Percentiles rank a stretch among this genome's conserved stretches.
These are phyloP conservation scores for Penicillium sp. DNA, from an alignment of 2,329 filamentous ascomycete genomes.

Conservation along the genomic window DNA sequence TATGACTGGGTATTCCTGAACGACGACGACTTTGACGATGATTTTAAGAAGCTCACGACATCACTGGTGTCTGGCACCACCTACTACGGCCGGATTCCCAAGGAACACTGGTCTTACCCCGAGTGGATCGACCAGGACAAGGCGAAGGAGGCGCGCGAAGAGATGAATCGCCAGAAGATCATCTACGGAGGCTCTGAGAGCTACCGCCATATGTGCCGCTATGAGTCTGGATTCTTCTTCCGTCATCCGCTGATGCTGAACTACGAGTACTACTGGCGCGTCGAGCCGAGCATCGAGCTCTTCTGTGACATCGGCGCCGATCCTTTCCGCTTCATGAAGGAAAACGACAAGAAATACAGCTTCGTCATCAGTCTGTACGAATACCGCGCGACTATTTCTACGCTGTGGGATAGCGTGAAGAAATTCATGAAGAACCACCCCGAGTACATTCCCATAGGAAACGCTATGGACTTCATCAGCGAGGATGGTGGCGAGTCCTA, in stretches of 20 bases:
- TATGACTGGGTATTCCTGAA: conserved; percentile 99
- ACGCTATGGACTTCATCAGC: conserved; percentile 86
- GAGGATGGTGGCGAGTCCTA: conserved; percentile 88
- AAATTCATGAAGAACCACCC: conserved; percentile 89
- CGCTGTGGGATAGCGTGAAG: conserved; percentile 91
- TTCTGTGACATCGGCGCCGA: conserved; percentile 96
- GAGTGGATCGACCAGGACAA: conserved; percentile 93
- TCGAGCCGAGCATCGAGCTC: conserved; percentile 93
- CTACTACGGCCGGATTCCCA: conserved; percentile 80
- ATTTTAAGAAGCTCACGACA: conserved; percentile 86
- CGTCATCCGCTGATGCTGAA: conserved; percentile 87
- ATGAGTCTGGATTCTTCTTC: conserved; percentile 99
- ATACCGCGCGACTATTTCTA: conserved; percentile 93
- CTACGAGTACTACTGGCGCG: conserved; percentile 99
- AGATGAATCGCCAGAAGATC: conserved; percentile 91
- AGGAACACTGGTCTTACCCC: conserved; percentile 96
- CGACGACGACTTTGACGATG: conserved; percentile 86
- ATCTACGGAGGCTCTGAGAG: conserved; percentile 97
- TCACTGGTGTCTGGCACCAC: conserved; percentile 90
- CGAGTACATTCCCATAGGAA: conserved; percentile 76
- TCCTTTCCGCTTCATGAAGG: conserved; percentile 92
- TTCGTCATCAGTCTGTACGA: conserved; percentile 95
- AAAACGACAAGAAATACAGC: conserved; percentile 96
- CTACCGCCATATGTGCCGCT: conserved; percentile 99
- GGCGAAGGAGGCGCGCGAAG: conserved; percentile 82